A percentile compares a stretch with the other conserved stretches of the same genome.
These are phyloP conservation scores for Pleurotus salmoneostramineus DNA, from an alignment of 768 basidiomycete genomes.

Conservation along the genomic window DNA sequence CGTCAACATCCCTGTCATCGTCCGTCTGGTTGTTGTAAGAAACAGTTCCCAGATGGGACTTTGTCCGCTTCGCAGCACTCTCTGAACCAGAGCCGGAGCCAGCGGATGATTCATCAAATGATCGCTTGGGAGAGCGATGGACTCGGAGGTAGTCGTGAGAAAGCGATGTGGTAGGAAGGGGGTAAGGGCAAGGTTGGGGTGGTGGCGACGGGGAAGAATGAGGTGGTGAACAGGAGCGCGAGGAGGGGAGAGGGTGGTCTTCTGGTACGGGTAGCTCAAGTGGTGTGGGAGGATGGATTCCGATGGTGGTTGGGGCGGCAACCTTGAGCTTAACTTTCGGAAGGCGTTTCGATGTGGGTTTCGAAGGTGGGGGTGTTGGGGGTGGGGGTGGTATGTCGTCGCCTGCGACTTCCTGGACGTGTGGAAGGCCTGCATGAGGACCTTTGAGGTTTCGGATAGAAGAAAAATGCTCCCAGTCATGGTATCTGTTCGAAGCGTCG, in stretches of 20 bases:
- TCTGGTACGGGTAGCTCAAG: constrained; percentile 10
- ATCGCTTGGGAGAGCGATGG: constrained; percentile 52
- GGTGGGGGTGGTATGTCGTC: constrained; percentile 22
- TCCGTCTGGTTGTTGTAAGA: constrained; percentile 3
- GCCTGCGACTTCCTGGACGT: constrained; percentile 47
- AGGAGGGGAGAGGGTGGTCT: constrained; percentile 32
- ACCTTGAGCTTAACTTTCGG: constrained; percentile 7
- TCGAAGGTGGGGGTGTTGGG: constrained; percentile 15
- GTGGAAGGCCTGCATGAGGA: constrained; percentile 74
- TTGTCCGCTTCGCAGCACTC: constrained; percentile 19
- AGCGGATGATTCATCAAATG: constrained; percentile 48
- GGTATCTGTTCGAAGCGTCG: constrained; percentile 49
- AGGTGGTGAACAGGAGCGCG: constrained; percentile 29
- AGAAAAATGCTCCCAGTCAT: constrained; percentile 95
- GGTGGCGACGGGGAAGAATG: constrained; percentile 10
- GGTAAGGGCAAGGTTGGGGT: constrained; percentile 16
- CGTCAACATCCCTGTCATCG: constrained; percentile 4
- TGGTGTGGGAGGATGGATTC: constrained; percentile 17
- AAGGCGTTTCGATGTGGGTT: constrained; percentile 13
- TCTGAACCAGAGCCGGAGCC: constrained; percentile 17
- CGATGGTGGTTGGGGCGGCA: not conserved
- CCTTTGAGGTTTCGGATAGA: constrained; percentile 87
- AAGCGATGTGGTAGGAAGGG: constrained; percentile 10
- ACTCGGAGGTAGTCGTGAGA: constrained; percentile 22
- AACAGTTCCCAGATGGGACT: not conserved